phyloP scores from a whole-genome alignment of 192 early-diverging fungal genomes.

The Linnemannia hyalina region DNA sequence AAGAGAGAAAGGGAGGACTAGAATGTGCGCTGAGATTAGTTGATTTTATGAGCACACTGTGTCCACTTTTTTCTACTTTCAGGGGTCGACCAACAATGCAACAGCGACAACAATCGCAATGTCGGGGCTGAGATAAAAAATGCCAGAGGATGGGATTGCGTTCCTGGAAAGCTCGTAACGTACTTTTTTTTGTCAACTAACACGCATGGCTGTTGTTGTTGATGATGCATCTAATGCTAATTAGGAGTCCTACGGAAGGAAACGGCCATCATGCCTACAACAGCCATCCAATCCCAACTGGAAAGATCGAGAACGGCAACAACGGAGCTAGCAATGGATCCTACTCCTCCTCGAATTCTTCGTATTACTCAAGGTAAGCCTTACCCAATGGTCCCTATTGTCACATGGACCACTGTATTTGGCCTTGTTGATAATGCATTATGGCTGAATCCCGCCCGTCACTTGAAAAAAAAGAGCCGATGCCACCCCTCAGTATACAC shows the following conservation, averaged over 20 bases:
- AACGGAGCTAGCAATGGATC: slow-evolving; percentile 35
- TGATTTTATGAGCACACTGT: not conserved
- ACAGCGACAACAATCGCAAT: not conserved
- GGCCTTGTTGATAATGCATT: not conserved
- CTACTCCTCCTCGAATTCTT: slow-evolving; percentile 37
- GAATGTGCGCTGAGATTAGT: not conserved
- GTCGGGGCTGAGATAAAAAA: not conserved
- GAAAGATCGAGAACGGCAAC: slow-evolving; percentile 13
- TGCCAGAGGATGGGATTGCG: not conserved
- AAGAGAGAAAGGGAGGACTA: not conserved
- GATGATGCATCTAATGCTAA: not conserved
- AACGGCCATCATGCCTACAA: slow-evolving; percentile 27
- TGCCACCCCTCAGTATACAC: not conserved
- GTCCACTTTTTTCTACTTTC: slow-evolving; percentile 1
- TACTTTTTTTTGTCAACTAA: not conserved
- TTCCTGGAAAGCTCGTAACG: not conserved
- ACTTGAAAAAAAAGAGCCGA: not conserved
- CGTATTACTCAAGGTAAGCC: slow-evolving; percentile 40
- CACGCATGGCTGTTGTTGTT: not conserved
- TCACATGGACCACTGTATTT: not conserved
- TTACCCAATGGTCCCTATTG: not conserved
- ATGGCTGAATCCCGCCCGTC: not conserved
- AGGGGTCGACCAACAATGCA: not conserved
- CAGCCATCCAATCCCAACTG: slow-evolving; percentile 12
- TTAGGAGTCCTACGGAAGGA: slow-evolving; percentile 35